Base-by-base conservation (phyloP, 2,329 filamentous ascomycete genomes). In the Pseudogymnoascus sp. region DNA sequence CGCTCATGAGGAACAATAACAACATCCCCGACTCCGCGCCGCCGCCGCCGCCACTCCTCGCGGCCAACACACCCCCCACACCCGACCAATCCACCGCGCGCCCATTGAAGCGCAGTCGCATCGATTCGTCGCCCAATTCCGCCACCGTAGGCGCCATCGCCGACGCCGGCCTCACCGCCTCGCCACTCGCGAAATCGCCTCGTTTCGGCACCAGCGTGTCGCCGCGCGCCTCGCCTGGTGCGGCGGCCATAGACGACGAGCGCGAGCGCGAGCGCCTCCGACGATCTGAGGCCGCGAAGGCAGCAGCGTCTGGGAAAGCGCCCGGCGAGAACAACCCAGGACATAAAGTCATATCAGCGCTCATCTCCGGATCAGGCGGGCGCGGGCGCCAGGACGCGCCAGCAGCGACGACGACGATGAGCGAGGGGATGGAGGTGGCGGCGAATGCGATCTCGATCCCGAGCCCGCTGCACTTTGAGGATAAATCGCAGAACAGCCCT, bases 311-410 rank as follows among this genome's bases (percentile, higher is more conserved):
- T n/a, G n/a, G n/a, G 62, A 75, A 77, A 39, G 78, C 77, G 37
- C 79, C 77, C 61, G 84, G 78, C 71, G 81, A 84, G 43, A 83
- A 84, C 63, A 83, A 84, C 63, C 80, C 82, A 19, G 77, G 78
- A n/a, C 82, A 83, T 62, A 79, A 77, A 65, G 81, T 79, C 34
- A 75, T 86, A 31, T 77, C 79, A 21, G 81, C 82, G 19, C 76
- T 86, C 60, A 79, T 85, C 76, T 81, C 83, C 37, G 80, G 80
- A 51, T 79, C 77, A 64, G 85, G 82, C 23, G 23, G 85, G 82
- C 72, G 82, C 72, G 82, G 81, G 65, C 76, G 82, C n/a, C 77
- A 80, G 64, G 83, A 85, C 73, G 79, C 78, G 67, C 79, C 81
- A 2, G 51, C 66, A 25, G 68, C 70, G 16, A 69, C 69, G 16